Evolutionary conservation across 495 filamentous ascomycete species (phyloP).

Genomic region (Acidiella bohemica): DNA sequence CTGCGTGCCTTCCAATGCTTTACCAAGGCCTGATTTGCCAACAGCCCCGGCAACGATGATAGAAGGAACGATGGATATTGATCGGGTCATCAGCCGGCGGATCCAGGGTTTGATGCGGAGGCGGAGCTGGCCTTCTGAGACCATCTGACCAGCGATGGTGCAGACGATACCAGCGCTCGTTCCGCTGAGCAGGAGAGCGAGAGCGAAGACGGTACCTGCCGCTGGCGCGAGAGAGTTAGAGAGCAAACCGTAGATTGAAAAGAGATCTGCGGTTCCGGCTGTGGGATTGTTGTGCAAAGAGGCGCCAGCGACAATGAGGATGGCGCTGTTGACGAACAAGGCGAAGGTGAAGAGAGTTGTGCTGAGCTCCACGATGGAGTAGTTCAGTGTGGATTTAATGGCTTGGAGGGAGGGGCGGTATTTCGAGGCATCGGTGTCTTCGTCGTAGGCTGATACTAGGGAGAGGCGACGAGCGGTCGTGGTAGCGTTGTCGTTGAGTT

Average conservation of each 20-base stretch:
- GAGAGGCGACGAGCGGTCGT: too few relatives aligned
- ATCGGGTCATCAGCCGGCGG: slow-evolving; percentile 53
- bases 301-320: slow-evolving; percentile 78
- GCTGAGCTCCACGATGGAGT: slow-evolving; percentile 56
- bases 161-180: slow-evolving; percentile 67
- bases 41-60: slow-evolving; percentile 73
- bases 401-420: slow-evolving; percentile 69
- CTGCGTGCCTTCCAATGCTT: slow-evolving; percentile 64
- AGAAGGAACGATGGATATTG: slow-evolving; percentile 64
- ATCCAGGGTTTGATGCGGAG: slow-evolving; percentile 61
- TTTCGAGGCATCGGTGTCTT: slow-evolving; percentile 20
- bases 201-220: slow-evolving; percentile 61
- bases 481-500: background rate
- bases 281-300: slow-evolving; percentile 48
- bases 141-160: slow-evolving; percentile 75
- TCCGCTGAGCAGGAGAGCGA: slow-evolving; percentile 66
- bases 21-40: slow-evolving; percentile 53
- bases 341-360: slow-evolving; percentile 81
- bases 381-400: slow-evolving; percentile 65
- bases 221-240: slow-evolving; percentile 53
- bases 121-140: slow-evolving; percentile 62
- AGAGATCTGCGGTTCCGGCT: slow-evolving; percentile 57
- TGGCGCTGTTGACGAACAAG: slow-evolving; percentile 81
- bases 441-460: slow-evolving; percentile 18
- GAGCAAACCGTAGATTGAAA: slow-evolving; percentile 69